Evolutionary conservation across 2,329 filamentous ascomycete genomes (phyloP).

Genomic region (Dryadomyces quercus-mongolicae): DNA sequence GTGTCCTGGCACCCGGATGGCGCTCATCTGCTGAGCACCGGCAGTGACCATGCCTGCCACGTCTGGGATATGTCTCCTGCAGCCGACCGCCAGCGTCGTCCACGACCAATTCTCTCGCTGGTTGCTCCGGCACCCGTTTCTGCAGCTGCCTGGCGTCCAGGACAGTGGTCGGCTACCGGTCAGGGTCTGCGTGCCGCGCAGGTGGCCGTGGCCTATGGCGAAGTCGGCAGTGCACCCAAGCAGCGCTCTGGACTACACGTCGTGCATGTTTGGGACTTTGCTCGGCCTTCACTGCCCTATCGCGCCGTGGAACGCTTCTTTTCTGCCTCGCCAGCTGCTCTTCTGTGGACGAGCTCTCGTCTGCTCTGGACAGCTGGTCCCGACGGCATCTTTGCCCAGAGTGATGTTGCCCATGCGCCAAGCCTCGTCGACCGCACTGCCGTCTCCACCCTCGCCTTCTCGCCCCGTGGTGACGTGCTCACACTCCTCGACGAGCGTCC

Average conservation of each 20-base stretch:
- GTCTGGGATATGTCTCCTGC: conserved; percentile 52
- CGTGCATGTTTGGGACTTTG: conserved; percentile 59
- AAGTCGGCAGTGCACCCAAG: conserved; percentile 37
- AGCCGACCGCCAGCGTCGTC: conserved; percentile 52
- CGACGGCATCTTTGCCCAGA: conserved; percentile 51
- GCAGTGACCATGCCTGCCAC: conserved; percentile 47
- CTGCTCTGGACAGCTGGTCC: conserved; percentile 54
- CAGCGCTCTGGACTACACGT: conserved; percentile 42
- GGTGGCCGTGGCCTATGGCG: conserved; percentile 45
- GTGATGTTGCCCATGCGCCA: conserved; percentile 51
- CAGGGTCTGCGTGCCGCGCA: conserved; percentile 47
- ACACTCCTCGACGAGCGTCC: conserved; percentile 50
- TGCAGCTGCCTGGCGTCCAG: conserved; percentile 50
- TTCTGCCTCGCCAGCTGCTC: conserved; percentile 40
- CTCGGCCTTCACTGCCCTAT: conserved; percentile 52
- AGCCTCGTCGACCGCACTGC: conserved; percentile 51
- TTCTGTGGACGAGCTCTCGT: conserved; percentile 54
- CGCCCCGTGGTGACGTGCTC: conserved; percentile 43
- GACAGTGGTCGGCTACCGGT: conserved; percentile 48
- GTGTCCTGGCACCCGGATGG: conserved; percentile 59
- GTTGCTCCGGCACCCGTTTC: conserved; percentile 48
- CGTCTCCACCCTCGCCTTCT: conserved; percentile 49
- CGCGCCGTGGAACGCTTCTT: conserved; percentile 52
- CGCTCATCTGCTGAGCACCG: conserved; percentile 51
- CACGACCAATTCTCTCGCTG: conserved; percentile 52